Conservation (phyloP, 495 filamentous ascomycete species). For the Aspergillus biplanus region DNA sequence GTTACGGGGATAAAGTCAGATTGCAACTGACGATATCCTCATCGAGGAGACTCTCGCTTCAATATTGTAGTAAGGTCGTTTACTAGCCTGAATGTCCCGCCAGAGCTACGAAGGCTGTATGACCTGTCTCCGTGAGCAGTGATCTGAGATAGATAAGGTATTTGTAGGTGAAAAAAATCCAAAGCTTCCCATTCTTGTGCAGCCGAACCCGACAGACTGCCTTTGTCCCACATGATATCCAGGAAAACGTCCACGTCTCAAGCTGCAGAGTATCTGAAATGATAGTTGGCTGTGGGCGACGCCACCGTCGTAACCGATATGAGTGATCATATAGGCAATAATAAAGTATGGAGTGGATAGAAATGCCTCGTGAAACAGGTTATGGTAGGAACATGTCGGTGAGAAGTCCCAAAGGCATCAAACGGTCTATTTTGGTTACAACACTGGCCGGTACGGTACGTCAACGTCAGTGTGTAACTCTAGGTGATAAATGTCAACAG, state of each 20-base stretch:
- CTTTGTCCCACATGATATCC: background rate
- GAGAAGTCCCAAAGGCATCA: background rate
- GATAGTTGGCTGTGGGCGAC: conserved; percentile 59
- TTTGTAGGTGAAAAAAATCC: too few relatives aligned
- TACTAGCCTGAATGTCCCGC: too few relatives aligned
- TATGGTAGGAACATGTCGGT: background rate
- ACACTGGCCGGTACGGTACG: too few relatives aligned
- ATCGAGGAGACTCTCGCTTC: background rate
- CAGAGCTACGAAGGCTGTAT: too few relatives aligned
- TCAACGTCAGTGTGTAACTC: too few relatives aligned
- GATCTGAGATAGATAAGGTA: too few relatives aligned
- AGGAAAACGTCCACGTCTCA: conserved; percentile 58
- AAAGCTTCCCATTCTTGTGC: too few relatives aligned
- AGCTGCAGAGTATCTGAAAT: conserved; percentile 65
- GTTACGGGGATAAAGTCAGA: background rate
- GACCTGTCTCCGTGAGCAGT: too few relatives aligned
- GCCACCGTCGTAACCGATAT: conserved; percentile 23
- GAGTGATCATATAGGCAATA: conserved; percentile 21
- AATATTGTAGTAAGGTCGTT: too few relatives aligned
- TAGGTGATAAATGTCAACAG: too few relatives aligned
- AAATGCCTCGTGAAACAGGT: conserved; percentile 21
- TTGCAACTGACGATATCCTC: background rate
- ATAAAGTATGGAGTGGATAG: conserved; percentile 16
- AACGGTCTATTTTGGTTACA: too few relatives aligned
- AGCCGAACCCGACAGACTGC: too few relatives aligned